Evolutionary conservation across 768 basidiomycete genomes (phyloP), one percentile per base, ranked within the genome.

Genomic region (Lactifluus piperatus): DNA sequence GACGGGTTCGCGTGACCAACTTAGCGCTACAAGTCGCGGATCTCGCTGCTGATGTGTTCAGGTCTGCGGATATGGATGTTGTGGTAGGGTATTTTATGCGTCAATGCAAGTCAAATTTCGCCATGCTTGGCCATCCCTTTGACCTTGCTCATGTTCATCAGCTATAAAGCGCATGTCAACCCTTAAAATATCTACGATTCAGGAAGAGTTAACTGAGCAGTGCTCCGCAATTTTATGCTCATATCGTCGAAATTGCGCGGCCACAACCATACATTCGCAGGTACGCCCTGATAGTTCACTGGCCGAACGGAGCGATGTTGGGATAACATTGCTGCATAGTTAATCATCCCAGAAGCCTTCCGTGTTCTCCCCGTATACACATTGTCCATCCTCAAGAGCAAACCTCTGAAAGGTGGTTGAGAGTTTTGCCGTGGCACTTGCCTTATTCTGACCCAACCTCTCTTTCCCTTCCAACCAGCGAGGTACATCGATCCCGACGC

Each of bases 271-370:
- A 4, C 73, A 79, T 0, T 86, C 88, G 5, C 95, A 97, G 76
- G 95, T 93, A 62, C 65, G 77, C 55, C 48, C 34, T 10, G 20
- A 32, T 18, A 5, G 8, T 34, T 56, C 45, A 18, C 26, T 3
- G 56, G 34, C 52, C n/a, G 22, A 54, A 29, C 10, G 44, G 60
- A 18, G 18, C 37, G 26, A 4, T 18, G 6, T 43, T 43, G 49
- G 20, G 20, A 45, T 51, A 22, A 58, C 65, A 61, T 45, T 64
- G 39, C 51, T 58, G 13, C 44, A 1, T 65, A 99, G 95, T 73
- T 99, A 62, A 88, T 99, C 61, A 82, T 99, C 26, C 97, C 97
- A 6, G 97, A 98, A 72, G 86, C 88, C 0, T 94, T 93, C 77
- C 86, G 87, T 67, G 79, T 86, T 1, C 79, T 98, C 44, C 91